Base-by-base conservation (phyloP, 306 rosid species). In the cucumber (Cucumis sativus) region DNA sequence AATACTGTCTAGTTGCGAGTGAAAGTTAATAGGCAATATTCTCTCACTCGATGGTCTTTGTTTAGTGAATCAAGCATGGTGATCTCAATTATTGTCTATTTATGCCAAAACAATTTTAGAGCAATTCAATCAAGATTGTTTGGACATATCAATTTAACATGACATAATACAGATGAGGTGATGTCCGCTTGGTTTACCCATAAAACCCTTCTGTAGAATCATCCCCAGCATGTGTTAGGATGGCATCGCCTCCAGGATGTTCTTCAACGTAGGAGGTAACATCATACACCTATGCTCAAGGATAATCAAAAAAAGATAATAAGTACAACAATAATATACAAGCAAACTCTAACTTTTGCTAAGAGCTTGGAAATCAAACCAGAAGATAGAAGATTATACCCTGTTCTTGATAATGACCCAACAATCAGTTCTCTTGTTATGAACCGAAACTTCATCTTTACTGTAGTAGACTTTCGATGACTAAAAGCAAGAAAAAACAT, bases 231-330 rank as follows among this genome's bases (percentile, higher is more conserved):
- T 95, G 97, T 56, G 88, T 81, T 68, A 92, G 84, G 84, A 95
- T 95, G 81, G 98, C 96, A 84, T 95, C 98, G 60, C 98, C 98
- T 66, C 98, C 98, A 4, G 98, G 98, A 84, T 95, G 98, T 83
- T 90, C 98, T 79, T 95, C 98, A 59, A 95, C 97, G 45, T 95
- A 92, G 33, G 98, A 80, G 79, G 97, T 92, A 56, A 95, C 91
- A 81, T 95, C 97, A 75, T 87, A 95, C 37, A 95, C 98, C 98
- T 94, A 68, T 58, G 51, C 40, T 20, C 4, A 30, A 17, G 12
- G 7, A 59, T 51, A 56, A 69, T 49, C 60, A 10, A 74, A 63
- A 81, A 63, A 28, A 9, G 77, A 73, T 45, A 6, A 52, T 65
- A 37, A 76, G 76, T 82, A 37, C n/a, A 63, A 78, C 25, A 37